Base-by-base conservation (phyloP, 495 filamentous ascomycete species). In the Pyronema domesticum region DNA sequence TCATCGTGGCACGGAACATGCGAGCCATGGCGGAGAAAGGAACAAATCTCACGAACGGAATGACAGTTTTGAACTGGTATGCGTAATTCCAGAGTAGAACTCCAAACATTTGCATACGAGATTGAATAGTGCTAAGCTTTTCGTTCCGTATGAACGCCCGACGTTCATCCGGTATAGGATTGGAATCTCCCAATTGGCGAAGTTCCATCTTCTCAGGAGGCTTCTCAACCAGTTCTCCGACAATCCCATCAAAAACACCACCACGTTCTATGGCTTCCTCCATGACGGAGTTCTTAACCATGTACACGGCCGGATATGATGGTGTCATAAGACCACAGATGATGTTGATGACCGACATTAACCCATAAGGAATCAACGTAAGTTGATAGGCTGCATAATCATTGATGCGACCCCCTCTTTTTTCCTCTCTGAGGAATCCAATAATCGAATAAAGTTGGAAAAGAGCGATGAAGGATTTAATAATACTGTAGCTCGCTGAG, bases 331-430 rank as follows among this genome's bases (percentile, higher is more conserved):
- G 11, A 11, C 8, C 33, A 33, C 48, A 19, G 23, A 54, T 3
- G 1, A 51, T 53, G 18, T 54, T 57, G 9, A 57, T 37, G 17
- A 57, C 13, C 3, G 55, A 37, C 50, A 57, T 57, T 11, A 57
- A 19, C 5, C 17, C 50, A 13, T 55, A 57, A 2, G 55, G 55
- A 14, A 57, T 42, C 44, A 57, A 8, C 37, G 55, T 57, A 6
- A 57, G 42, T 11, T 53, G 50, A 15, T 57, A 57, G 2, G 19
- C 50, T 35, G 55, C 55, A 19, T 57, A 57, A 13, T 49, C 55
- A 9, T n/a, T n/a, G n/a, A n/a, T n/a, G n/a, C n/a, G n/a, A n/a
- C n/a, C 37, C 8, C 37, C n/a, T 7, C 7, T 40, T n/a, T 7
- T 40, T 40, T n/a, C 37, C 8, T 40, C 37, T n/a, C n/a, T 40